Conservation (phyloP, 768 basidiomycete species). For the Cantharellus anzutake region DNA sequence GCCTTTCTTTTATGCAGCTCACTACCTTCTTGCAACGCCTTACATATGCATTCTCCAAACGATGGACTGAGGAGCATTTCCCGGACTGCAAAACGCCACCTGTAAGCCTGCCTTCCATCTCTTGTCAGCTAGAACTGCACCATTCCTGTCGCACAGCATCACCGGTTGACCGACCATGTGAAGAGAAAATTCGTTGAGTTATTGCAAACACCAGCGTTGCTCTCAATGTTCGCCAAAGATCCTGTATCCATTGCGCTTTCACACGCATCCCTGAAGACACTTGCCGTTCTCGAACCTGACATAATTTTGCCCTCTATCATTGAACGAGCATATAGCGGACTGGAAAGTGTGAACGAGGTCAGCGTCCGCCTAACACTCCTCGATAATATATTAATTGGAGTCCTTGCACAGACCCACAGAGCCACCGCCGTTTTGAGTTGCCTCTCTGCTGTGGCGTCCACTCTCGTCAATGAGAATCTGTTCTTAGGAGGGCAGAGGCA, state of each 20-base stretch:
- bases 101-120: constrained; percentile 20
- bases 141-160: constrained; percentile 14
- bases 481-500: constrained; percentile 84
- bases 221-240: constrained; percentile 86
- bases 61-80: constrained; percentile 62
- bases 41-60: constrained; percentile 56
- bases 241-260: constrained; percentile 60
- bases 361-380: not conserved
- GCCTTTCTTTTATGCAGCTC: constrained; percentile 21
- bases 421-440: constrained; percentile 83
- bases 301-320: constrained; percentile 81
- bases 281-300: constrained; percentile 65
- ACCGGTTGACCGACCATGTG: constrained; percentile 63
- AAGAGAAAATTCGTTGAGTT: constrained; percentile 64
- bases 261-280: constrained; percentile 54
- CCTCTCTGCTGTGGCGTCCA: constrained; percentile 55
- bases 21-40: constrained; percentile 56
- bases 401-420: constrained; percentile 42
- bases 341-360: constrained; percentile 78
- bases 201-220: constrained; percentile 68
- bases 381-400: not conserved
- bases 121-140: not conserved
- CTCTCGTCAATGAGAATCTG: constrained; percentile 53
- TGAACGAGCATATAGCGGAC: constrained; percentile 74
- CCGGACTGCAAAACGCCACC: constrained; percentile 60